Evolutionary conservation across 768 basidiomycete genomes (phyloP), one percentile per base, ranked within the genome.

Genomic region (Lentinus tigrinus): DNA sequence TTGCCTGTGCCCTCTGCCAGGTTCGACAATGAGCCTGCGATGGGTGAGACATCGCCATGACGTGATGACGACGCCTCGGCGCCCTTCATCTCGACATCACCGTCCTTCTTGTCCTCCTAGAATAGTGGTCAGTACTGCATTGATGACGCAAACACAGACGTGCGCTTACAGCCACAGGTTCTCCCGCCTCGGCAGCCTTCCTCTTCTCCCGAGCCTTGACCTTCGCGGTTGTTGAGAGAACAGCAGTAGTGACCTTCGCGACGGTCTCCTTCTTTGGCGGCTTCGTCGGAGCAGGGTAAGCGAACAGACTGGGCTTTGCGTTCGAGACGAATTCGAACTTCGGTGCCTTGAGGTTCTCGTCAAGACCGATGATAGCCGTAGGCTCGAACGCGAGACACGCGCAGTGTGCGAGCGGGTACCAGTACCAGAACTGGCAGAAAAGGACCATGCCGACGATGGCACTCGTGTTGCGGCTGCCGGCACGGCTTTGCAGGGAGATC

Each of bases 351-450:
- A 98, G 76, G 60, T 95, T 85, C 60, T 82, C 87, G 66, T 93
- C 89, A 57, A 98, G 73, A 28, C 93, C 96, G 65, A 99, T 94
- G 55, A 99, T 88, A 9, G 89, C 95, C 14, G 97, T 99, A 3
- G 97, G 95, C 55, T 93, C 89, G 73, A 99, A 98, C 2, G 95
- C 89, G 62, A 99, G 76, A 65, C 89, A 91, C 16, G 91, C 89
- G 61, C 91, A 94, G 68, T 98, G 95, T 14, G 95, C 94, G 26
- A 98, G 78, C 34, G 97, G 97, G 75, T 95, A 99, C 97, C 97
- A 99, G 72, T 98, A 98, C 97, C 97, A 99, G 76, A 99, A 98
- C 73, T 99, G 97, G 67, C 91, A 92, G 78, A 99, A 99, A 70
- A 99, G 75, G 17, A 91, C 87, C 90, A 98, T 95, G n/a, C 97